Evolutionary conservation across 441 rosid genomes (phyloP).

Genomic region (Pelargonium fulgidum): DNA sequence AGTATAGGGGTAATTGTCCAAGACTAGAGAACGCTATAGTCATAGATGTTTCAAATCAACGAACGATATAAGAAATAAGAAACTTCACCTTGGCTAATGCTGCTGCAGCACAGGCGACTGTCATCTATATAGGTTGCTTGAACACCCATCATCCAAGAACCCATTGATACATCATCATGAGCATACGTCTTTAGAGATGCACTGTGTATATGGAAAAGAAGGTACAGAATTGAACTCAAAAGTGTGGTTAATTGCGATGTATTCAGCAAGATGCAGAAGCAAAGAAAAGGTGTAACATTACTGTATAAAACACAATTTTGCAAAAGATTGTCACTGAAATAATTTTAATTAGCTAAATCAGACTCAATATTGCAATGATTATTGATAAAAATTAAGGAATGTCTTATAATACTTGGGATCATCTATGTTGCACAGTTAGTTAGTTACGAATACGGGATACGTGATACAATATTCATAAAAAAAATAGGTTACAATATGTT

Average conservation of each 20-base stretch:
- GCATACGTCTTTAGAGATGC: conserved; percentile 83
- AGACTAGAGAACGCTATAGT: too few species aligned
- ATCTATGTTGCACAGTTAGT: too few species aligned
- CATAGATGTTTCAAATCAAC: neutral
- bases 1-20: neutral
- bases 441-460: too few species aligned
- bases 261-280: neutral
- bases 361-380: too few species aligned
- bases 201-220: conserved; percentile 37
- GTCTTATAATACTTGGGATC: too few species aligned
- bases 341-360: too few species aligned
- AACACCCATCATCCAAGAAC: conserved; percentile 98
- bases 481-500: too few species aligned
- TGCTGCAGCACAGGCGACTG: conserved; percentile 77
- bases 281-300: neutral
- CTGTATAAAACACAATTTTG: neutral
- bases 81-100: conserved; percentile 74
- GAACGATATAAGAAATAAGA: neutral
- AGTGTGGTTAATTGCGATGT: neutral
- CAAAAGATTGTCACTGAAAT: too few species aligned
- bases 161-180: conserved; percentile 73
- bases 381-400: too few species aligned
- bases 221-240: conserved; percentile 4
- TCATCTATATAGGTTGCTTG: conserved; percentile 84
- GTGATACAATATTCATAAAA: too few species aligned